Conservation (phyloP, 768 basidiomycete species). For the button mushroom (Agaricus bisporus) region DNA sequence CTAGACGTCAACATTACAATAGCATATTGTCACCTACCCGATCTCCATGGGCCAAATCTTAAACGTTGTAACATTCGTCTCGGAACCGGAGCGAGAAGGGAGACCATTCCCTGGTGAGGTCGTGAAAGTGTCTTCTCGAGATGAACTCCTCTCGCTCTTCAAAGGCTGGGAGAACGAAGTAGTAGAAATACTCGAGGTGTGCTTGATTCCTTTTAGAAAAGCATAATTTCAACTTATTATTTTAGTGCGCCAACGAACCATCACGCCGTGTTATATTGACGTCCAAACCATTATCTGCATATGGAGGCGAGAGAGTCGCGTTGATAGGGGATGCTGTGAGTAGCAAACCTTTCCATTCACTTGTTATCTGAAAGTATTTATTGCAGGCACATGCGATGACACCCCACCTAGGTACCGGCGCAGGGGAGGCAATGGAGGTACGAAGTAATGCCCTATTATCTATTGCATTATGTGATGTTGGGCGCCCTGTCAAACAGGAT, state of each 20-base stretch:
- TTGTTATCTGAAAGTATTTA: neutral
- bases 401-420: constrained; percentile 42
- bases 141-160: constrained; percentile 26
- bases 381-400: constrained; percentile 38
- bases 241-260: constrained; percentile 24
- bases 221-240: neutral
- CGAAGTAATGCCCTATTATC: neutral
- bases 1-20: neutral
- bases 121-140: constrained; percentile 21
- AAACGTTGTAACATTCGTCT: constrained; percentile 27
- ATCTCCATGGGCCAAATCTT: constrained; percentile 28
- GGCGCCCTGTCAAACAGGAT: constrained; percentile 15
- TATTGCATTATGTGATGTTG: neutral
- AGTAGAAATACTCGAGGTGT: constrained; percentile 21
- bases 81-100: constrained; percentile 22
- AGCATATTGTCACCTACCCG: constrained; percentile 37
- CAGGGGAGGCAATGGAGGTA: constrained; percentile 44
- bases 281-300: constrained; percentile 29
- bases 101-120: constrained; percentile 25
- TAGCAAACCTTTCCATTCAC: neutral
- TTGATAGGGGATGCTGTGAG: constrained; percentile 42
- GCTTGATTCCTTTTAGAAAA: neutral
- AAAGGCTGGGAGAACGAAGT: constrained; percentile 32
- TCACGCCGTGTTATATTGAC: constrained; percentile 36
- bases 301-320: constrained; percentile 28